phyloP scores from a whole-genome alignment of 2,329 filamentous ascomycete species.

The Blastomyces gilchristii region DNA sequence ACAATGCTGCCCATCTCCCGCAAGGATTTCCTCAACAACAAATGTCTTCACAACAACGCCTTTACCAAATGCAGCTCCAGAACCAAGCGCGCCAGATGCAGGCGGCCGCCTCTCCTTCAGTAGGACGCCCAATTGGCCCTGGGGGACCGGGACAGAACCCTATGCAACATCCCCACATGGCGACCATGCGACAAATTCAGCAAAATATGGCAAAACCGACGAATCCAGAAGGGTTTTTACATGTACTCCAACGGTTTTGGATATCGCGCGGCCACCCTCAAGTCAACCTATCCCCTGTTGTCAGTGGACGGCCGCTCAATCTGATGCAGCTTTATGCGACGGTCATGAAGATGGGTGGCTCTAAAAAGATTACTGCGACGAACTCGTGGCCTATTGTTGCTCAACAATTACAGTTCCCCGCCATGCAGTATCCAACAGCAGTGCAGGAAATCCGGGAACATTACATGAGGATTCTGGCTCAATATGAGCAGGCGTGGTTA shows the following conservation, averaged over 20 bases:
- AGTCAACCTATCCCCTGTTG: slow-evolving; percentile 62
- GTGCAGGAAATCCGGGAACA: slow-evolving; percentile 58
- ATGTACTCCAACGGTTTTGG: slow-evolving; percentile 70
- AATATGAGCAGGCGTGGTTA: slow-evolving; percentile 56
- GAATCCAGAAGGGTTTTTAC: slow-evolving; percentile 59
- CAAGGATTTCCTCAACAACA: slow-evolving; percentile 42
- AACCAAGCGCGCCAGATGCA: slow-evolving; percentile 58
- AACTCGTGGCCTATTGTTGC: slow-evolving; percentile 68
- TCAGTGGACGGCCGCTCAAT: slow-evolving; percentile 64
- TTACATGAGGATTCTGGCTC: slow-evolving; percentile 64
- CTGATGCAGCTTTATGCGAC: slow-evolving; percentile 67
- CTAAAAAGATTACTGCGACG: slow-evolving; percentile 56
- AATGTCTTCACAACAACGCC: slow-evolving; percentile 57
- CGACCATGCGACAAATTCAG: slow-evolving; percentile 42
- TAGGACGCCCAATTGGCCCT: slow-evolving; percentile 25
- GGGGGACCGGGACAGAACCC: slow-evolving; percentile 11
- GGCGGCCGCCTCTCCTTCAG: slow-evolving; percentile 29
- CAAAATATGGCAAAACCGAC: slow-evolving; percentile 32
- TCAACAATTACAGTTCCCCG: slow-evolving; percentile 49
- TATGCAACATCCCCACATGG: slow-evolving; percentile 33
- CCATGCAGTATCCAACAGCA: slow-evolving; percentile 55
- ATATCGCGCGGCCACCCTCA: slow-evolving; percentile 54
- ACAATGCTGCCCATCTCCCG: slow-evolving; percentile 30
- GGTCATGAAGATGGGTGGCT: slow-evolving; percentile 68
- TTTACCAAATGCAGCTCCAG: slow-evolving; percentile 77